phyloP scores from a whole-genome alignment of 129 eudicot species.

The Arctium lappa region DNA sequence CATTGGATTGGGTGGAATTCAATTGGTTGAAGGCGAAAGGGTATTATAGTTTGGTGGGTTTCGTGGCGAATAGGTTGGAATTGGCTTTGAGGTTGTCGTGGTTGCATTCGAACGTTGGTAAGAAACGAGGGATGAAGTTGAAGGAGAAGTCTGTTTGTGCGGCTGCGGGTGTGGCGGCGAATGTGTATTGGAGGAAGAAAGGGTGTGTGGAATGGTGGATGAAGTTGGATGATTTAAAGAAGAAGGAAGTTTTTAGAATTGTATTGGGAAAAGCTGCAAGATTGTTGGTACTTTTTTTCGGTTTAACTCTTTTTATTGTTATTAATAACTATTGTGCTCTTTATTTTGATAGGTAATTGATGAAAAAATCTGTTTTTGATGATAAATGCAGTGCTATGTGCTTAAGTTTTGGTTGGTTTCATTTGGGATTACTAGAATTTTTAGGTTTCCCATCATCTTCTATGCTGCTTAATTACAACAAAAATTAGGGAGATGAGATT shows the following conservation, averaged over 20 bases:
- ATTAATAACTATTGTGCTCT: not conserved
- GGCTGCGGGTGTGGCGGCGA: conserved; percentile 60
- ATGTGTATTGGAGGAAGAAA: conserved; percentile 93
- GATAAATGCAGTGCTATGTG: conserved; percentile 2
- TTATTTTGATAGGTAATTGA: not conserved
- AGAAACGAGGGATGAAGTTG: conserved; percentile 76
- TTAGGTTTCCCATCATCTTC: not conserved
- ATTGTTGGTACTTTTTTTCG: conserved; percentile 53
- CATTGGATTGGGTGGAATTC: conserved; percentile 72
- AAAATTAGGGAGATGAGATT: not conserved
- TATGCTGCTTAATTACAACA: not conserved
- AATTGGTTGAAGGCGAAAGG: conserved; percentile 88
- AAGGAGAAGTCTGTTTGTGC: conserved; percentile 53
- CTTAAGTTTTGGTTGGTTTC: not conserved
- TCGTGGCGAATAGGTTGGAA: conserved; percentile 75
- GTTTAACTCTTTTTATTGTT: not conserved
- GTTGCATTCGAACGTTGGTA: conserved; percentile 63
- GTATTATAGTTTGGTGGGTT: conserved; percentile 82
- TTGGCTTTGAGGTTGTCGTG: conserved; percentile 77
- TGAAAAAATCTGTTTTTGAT: not conserved
- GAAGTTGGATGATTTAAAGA: conserved; percentile 48
- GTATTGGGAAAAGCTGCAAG: conserved; percentile 63
- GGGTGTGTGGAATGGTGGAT: conserved; percentile 98
- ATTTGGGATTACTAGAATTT: not conserved
- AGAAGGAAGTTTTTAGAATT: conserved; percentile 36